phyloP scores from a whole-genome alignment of 352 stramenopile species.

The Pythium utonaiense region DNA sequence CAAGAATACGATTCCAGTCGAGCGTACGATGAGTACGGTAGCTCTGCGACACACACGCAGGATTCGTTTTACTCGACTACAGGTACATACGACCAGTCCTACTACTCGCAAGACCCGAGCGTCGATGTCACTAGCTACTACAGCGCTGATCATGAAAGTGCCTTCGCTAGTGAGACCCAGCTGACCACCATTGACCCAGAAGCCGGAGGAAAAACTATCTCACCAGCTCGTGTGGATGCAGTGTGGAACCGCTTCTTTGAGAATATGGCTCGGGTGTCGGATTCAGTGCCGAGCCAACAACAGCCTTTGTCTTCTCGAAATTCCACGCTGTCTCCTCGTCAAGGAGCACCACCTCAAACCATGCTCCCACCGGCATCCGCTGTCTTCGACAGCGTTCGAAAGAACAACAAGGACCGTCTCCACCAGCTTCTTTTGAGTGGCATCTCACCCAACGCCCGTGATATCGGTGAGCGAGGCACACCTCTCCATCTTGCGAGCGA shows the following conservation, averaged over 20 bases:
- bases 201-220: slow-evolving; percentile 15
- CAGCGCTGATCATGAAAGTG: not conserved
- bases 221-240: slow-evolving; percentile 46
- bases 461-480: slow-evolving; percentile 61
- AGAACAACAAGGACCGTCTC: slow-evolving; percentile 36
- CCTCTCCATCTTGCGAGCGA: slow-evolving; percentile 69
- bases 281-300: slow-evolving; percentile 11
- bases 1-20: not conserved
- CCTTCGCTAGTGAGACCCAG: not conserved
- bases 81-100: not conserved
- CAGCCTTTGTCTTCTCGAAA: not conserved
- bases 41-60: not conserved
- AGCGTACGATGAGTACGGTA: not conserved
- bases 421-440: slow-evolving; percentile 47
- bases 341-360: not conserved
- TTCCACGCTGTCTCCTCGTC: not conserved
- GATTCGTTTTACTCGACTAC: not conserved
- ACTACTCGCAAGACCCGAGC: not conserved
- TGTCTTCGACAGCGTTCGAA: slow-evolving; percentile 54
- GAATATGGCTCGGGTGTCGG: slow-evolving; percentile 41
- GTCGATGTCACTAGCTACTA: not conserved
- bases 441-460: slow-evolving; percentile 48
- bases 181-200: not conserved
- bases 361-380: slow-evolving; percentile 16
- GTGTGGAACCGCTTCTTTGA: slow-evolving; percentile 82